Evolutionary conservation across 768 basidiomycete species (phyloP).

Genomic region (Lepiota subincarnata): DNA sequence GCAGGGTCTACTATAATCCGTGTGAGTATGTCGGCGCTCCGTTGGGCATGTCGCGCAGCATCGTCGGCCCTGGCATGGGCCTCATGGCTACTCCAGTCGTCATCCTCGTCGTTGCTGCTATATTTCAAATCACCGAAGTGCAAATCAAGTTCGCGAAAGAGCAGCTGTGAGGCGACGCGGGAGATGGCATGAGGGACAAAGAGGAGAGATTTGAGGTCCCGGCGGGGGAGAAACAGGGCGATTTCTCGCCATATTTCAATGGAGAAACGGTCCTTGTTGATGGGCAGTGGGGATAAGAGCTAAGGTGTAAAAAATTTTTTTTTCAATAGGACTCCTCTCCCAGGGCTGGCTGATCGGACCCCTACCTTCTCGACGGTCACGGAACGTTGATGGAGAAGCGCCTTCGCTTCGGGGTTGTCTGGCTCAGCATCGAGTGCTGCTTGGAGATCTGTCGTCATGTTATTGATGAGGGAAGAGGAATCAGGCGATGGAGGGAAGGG

Average conservation of each 20-base stretch:
- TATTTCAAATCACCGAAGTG: slow-evolving; percentile 44
- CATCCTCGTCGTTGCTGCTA: slow-evolving; percentile 15
- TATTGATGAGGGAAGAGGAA: not conserved
- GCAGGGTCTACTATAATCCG: slow-evolving; percentile 56
- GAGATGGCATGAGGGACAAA: slow-evolving; percentile 65
- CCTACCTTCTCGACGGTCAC: slow-evolving; percentile 55
- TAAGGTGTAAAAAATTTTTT: slow-evolving; percentile 11
- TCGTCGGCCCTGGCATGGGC: slow-evolving; percentile 23
- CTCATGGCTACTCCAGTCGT: slow-evolving; percentile 13
- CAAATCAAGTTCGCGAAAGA: slow-evolving; percentile 62
- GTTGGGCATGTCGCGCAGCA: slow-evolving; percentile 52
- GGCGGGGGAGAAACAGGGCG: slow-evolving; percentile 54
- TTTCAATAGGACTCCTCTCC: not conserved
- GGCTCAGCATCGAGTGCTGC: slow-evolving; percentile 62
- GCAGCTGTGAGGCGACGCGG: slow-evolving; percentile 61
- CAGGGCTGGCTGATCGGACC: slow-evolving; percentile 2
- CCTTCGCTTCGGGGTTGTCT: slow-evolving; percentile 64
- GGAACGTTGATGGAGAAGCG: slow-evolving; percentile 51
- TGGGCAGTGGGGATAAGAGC: slow-evolving; percentile 34
- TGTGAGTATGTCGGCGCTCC: slow-evolving; percentile 68
- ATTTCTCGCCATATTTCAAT: slow-evolving; percentile 72
- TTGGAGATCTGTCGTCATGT: slow-evolving; percentile 49
- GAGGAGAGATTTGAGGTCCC: slow-evolving; percentile 61
- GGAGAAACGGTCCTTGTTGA: slow-evolving; percentile 51
- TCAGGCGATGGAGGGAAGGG: not conserved